Evolutionary conservation across 768 basidiomycete genomes (phyloP).

Genomic region (Daedaleopsis nitida): DNA sequence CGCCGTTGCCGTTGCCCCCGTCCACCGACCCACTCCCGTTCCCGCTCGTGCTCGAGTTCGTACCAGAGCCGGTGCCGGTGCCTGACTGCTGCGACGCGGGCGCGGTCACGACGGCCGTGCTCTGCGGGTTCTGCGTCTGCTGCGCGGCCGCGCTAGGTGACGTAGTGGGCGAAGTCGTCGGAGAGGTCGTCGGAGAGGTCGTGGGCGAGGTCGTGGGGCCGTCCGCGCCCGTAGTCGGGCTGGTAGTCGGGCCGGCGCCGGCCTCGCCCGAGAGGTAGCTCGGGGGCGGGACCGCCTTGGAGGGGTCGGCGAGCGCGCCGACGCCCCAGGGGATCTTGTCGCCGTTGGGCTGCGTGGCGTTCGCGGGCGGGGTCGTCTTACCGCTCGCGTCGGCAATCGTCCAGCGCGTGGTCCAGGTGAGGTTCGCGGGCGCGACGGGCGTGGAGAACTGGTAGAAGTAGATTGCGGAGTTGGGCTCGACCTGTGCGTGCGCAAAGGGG

Average conservation of each 20-base stretch:
- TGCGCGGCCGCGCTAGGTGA: background rate
- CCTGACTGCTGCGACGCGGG: background rate
- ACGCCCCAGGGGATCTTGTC: constrained; percentile 63
- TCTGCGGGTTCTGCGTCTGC: too few species aligned
- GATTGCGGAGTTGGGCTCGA: constrained; percentile 65
- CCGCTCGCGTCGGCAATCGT: constrained; percentile 59
- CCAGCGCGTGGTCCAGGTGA: constrained; percentile 18
- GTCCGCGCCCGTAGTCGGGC: background rate
- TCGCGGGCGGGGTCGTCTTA: constrained; percentile 46
- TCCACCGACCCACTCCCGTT: background rate
- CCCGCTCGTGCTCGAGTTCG: background rate
- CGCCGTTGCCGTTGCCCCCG: background rate
- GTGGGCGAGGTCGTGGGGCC: background rate
- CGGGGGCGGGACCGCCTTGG: constrained; percentile 33
- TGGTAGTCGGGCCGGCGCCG: constrained; percentile 3
- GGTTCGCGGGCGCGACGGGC: constrained; percentile 23
- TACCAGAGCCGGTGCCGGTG: background rate
- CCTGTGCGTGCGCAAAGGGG: constrained; percentile 40
- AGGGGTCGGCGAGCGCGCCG: constrained; percentile 52
- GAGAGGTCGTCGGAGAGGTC: background rate
- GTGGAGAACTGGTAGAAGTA: constrained; percentile 85
- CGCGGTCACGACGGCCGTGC: background rate
- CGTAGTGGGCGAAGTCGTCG: background rate
- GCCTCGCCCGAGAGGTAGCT: constrained; percentile 9
- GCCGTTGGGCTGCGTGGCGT: constrained; percentile 51